Conservation (phyloP, 768 basidiomycete species). For the Suillus subalutaceus region DNA sequence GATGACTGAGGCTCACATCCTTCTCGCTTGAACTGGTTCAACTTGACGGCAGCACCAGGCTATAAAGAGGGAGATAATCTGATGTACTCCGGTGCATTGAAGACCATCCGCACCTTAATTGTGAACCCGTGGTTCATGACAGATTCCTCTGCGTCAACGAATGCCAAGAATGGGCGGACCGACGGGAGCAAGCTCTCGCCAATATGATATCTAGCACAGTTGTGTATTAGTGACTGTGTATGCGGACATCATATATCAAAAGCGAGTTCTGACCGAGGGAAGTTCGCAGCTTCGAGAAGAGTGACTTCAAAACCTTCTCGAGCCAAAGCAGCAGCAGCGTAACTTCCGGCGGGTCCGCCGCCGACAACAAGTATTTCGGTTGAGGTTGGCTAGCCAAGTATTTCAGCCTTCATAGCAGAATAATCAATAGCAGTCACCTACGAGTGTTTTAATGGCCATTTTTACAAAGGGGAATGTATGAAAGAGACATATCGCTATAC, state of each 20-base stretch:
- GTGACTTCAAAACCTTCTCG: constrained; percentile 43
- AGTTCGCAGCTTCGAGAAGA: constrained; percentile 55
- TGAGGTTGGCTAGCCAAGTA: constrained; percentile 8
- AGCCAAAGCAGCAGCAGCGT: constrained; percentile 49
- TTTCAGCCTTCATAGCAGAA: not conserved
- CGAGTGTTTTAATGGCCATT: not conserved
- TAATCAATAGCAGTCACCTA: not conserved
- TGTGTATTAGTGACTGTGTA: not conserved
- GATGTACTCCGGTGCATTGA: not conserved
- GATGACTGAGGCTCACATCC: constrained; percentile 46
- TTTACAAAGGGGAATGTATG: not conserved
- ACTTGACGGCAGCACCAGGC: constrained; percentile 67
- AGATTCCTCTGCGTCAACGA: constrained; percentile 59
- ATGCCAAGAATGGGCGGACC: constrained; percentile 57
- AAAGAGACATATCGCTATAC: not conserved
- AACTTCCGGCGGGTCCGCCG: constrained; percentile 60
- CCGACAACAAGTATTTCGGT: constrained; percentile 25
- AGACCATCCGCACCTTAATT: constrained; percentile 40
- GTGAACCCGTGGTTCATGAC: constrained; percentile 52
- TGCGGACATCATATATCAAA: constrained; percentile 46
- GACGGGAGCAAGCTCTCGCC: constrained; percentile 67
- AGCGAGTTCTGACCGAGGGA: constrained; percentile 43
- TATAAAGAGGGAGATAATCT: constrained; percentile 20
- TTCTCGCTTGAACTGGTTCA: constrained; percentile 64
- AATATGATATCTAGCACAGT: constrained; percentile 49